Base-by-base conservation (phyloP, 2,329 filamentous ascomycete genomes). In the Colletotrichum sp. region DNA sequence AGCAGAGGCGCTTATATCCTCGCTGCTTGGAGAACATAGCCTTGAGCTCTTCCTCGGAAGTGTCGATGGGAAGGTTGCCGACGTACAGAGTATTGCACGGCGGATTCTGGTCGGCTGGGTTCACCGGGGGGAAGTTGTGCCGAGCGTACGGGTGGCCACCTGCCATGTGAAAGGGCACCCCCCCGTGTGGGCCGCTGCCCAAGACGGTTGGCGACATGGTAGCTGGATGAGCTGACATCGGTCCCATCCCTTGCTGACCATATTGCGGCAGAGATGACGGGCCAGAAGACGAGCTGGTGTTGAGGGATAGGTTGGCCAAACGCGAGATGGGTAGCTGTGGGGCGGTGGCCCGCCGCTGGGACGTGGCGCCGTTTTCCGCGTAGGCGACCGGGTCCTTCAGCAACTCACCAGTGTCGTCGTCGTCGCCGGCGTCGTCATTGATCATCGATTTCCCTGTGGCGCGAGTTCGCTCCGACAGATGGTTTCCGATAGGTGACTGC, bases 41-140 rank as follows among this genome's bases (percentile, higher is more conserved):
- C 85, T 98, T 98, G 71, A 99, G 90, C 83, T 98, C 97, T 82
- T 98, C 96, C 81, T 99, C 97, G 0, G 95, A 96, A 0, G 96
- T 97, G 82, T 98, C 95, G 72, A 96, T 92, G 0, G 96, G 97
- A 58, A 99, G 88, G 81, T 99, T 98, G n/a, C 97, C 96, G 24
- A 99, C 96, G 81, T 99, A 98, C 8, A 99, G 89, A 1, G 97
- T 99, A 82, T 99, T 98, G 89, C 97, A 98, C 1, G 97, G 97
- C 2, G 96, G 96, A 80, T 98, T 98, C 84, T 98, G 95, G 81
- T 99, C 96, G 15, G 96, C 96, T 1, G 96, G 96, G 79, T 98
- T 98, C 76, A 95, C 94, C 0, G 96, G 94, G 16, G 96, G 96
- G 77, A 95, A 94, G 76, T 93, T 93, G 13, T 77, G 71, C 80